Evolutionary conservation across 169 alveolate species (phyloP), one percentile per base, ranked within the genome.

Genomic region (Plasmodium inui): DNA sequence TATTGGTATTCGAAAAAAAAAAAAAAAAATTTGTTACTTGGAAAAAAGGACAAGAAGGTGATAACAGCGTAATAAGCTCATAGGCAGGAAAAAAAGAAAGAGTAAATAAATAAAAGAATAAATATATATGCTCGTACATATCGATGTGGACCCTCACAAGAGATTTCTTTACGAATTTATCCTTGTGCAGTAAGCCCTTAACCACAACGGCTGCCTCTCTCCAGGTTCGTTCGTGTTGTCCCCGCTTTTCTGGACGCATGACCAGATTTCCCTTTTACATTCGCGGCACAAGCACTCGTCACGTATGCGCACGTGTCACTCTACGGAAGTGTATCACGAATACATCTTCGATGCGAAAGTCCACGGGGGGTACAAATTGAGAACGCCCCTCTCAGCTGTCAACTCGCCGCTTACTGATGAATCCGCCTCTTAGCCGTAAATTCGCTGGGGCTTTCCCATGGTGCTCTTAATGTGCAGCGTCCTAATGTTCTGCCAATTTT

Each of bases 401-500:
- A 46, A 46, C 19, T 46, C 57, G 19, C 7, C 57, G 19, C 57
- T 46, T 41, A 41, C 4, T 17, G 14, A 41, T 8, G n/a, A 50
- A 5, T 4, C 39, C 39, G 78, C 67, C 8, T 32, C 82, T 97
- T 95, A 99, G 82, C 99, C 99, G 97, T 98, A 98, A 94, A 99
- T 98, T 92, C 99, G 97, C 93, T 97, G 98, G 61, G 99, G 98
- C 95, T 98, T 98, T 50, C 99, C 99, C 99, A 99, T 99, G 95
- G 99, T 99, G 92, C 99, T 98, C 98, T 99, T 99, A 89, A 99
- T 98, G 96, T 98, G 99, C 79, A 99, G 98, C 32, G 99, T 96
- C 96, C 98, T 99, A 93, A 99, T 98, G 95, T 99, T 99, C 96
- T 99, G 98, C 99, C 99, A 99, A 95, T 99, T 99, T 98, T 99